Evolutionary conservation across 2,329 filamentous ascomycete genomes (phyloP).

Genomic region (Cytospora mali): DNA sequence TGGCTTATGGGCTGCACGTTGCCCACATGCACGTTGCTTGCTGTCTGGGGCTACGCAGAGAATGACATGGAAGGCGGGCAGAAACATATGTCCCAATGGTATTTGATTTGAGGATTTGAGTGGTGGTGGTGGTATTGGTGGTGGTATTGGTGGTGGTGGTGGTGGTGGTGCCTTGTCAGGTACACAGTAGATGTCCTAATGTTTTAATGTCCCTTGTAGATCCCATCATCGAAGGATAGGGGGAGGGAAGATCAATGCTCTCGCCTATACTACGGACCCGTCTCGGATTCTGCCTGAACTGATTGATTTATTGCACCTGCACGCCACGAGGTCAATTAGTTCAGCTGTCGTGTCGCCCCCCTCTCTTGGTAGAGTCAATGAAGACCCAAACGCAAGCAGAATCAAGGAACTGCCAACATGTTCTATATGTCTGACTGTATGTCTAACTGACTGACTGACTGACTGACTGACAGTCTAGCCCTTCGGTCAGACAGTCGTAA

Average conservation of each 20-base stretch:
- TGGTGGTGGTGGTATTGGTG: not conserved
- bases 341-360: too few species aligned
- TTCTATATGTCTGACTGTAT: not conserved
- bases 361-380: too few species aligned
- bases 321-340: too few species aligned
- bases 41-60: too few species aligned
- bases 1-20: not conserved
- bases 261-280: too few species aligned
- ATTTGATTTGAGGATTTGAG: not conserved
- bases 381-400: not conserved
- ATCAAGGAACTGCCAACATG: not conserved
- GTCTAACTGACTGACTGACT: not conserved
- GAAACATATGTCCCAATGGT: too few species aligned
- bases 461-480: not conserved
- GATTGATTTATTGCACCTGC: not conserved
- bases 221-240: not conserved
- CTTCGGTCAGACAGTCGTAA: not conserved
- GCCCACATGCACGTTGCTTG: too few species aligned
- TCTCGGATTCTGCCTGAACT: not conserved
- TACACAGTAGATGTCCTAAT: not conserved
- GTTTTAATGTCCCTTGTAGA: not conserved
- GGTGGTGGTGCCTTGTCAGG: not conserved
- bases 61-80: too few species aligned
- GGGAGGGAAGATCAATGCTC: too few species aligned
- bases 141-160: not conserved